A percentile compares a stretch with the other conserved stretches of the same genome.
These are phyloP conservation scores for Melanomma pulvis-pyrius DNA, from an alignment of 495 filamentous ascomycete genomes.

Conservation along the genomic window DNA sequence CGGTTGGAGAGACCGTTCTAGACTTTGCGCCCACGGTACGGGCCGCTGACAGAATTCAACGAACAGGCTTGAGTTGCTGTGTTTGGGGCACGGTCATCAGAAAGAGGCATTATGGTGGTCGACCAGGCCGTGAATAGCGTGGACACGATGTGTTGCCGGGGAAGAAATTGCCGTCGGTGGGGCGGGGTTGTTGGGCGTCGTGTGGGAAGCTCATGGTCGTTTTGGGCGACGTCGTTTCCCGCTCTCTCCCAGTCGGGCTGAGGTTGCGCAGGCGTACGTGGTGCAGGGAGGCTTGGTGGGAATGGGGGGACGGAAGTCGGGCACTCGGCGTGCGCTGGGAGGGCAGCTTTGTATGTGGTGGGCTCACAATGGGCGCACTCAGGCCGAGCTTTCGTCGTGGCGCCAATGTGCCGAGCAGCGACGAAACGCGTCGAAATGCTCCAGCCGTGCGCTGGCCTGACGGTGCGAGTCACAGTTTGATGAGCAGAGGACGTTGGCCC, in stretches of 20 bases:
- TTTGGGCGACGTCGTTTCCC: not conserved
- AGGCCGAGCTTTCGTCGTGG: not conserved
- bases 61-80: not conserved
- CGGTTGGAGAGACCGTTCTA: not conserved
- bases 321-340: not conserved
- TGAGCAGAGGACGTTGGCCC: not conserved
- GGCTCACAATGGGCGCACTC: too few species aligned
- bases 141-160: not conserved
- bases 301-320: not conserved
- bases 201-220: not conserved
- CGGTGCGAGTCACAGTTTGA: too few species aligned
- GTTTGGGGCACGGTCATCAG: not conserved
- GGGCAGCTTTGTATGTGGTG: not conserved
- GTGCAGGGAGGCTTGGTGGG: not conserved
- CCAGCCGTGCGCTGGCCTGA: too few species aligned
- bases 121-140: not conserved
- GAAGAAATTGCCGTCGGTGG: not conserved
- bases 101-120: not conserved
- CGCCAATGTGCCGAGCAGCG: not conserved
- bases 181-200: not conserved
- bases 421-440: not conserved
- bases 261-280: not conserved
- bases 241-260: not conserved
- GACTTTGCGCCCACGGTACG: constrained; percentile 5
- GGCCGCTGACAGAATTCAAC: constrained; percentile 1